Evolutionary conservation across 495 filamentous ascomycete species (phyloP), one percentile per base, ranked within the genome.

Genomic region (Aspergillus hancockii): DNA sequence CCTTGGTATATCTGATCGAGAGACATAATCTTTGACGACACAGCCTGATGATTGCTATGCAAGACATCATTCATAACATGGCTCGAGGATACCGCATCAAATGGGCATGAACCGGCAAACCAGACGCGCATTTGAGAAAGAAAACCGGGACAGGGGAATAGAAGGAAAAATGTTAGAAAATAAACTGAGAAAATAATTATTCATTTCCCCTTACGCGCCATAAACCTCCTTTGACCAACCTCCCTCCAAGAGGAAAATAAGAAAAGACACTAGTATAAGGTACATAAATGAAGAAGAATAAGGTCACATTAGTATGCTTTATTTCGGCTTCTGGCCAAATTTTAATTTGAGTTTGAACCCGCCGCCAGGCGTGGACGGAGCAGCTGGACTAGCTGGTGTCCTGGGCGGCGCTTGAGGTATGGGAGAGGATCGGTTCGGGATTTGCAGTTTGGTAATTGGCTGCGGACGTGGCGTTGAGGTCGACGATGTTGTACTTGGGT

Each of bases 301-400:
- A 50, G 16, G 32, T 32, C 5, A 46, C n/a, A 40, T 47, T 40
- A 62, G 21, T 21, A 41, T 19, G 38, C 47, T 19, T 68, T 64
- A 75, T 66, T 72, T 73, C 36, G 68, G 64, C 60, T 72, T 72
- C 19, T 68, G 65, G 54, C 71, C 73, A 50, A 79, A 67, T 54
- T 79, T 79, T 51, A 79, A 60, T 62, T 79, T 79, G 8, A 79
- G 62, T 57, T 78, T 79, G 49, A 79, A 54, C 56, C 74, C 74
- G 13, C 71, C 72, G 47, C 67, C 58, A 49, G 69, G 69, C 16
- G 69, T 75, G 12, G 74, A 67, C 18, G 74, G 76, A 7, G 74
- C 69, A 38, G 69, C 19, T n/a, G 63, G 62, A 32, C 68, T 55
- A 36, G 59, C 57, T 18, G 69, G 63, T 25, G 68, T 62, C 49